Conservation (phyloP, 306 rosid species). For the Castanopsis chinensis region DNA sequence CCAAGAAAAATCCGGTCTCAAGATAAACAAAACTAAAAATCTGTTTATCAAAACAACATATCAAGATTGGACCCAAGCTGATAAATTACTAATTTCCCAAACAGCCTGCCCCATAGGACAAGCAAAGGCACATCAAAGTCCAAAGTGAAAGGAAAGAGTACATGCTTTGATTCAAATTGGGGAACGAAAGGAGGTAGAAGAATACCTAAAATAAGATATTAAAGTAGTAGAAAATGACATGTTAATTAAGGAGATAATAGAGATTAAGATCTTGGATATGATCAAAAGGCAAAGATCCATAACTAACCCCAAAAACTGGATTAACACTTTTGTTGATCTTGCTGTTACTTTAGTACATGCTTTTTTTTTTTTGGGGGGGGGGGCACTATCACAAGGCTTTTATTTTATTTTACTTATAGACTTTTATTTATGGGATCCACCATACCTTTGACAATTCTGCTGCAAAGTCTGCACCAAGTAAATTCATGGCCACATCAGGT, state of each 20-base stretch:
- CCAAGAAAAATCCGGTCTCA: neutral
- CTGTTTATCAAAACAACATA: neutral
- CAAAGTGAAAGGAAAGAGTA: neutral
- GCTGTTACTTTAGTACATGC: no score
- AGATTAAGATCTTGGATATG: no score
- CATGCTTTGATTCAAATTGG: neutral
- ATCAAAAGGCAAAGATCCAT: no score
- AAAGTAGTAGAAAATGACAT: no score
- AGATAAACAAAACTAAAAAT: neutral
- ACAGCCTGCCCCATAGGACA: neutral
- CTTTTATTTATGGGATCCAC: constrained; percentile 7
- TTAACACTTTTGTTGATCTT: no score
- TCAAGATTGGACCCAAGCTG: neutral
- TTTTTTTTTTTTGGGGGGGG: neutral
- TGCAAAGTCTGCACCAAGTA: constrained; percentile 86
- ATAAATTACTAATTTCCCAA: neutral
- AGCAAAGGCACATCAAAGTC: neutral
- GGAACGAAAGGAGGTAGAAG: no score
- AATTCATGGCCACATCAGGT: constrained; percentile 87
- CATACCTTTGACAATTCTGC: constrained; percentile 94
- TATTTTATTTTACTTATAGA: neutral
- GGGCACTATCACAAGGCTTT: no score
- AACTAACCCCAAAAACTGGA: no score
- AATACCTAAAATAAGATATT: no score
- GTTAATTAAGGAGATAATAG: no score